Evolutionary conservation across 2,329 filamentous ascomycete genomes (phyloP).

Genomic region (Chrysosphaeria jannelii): DNA sequence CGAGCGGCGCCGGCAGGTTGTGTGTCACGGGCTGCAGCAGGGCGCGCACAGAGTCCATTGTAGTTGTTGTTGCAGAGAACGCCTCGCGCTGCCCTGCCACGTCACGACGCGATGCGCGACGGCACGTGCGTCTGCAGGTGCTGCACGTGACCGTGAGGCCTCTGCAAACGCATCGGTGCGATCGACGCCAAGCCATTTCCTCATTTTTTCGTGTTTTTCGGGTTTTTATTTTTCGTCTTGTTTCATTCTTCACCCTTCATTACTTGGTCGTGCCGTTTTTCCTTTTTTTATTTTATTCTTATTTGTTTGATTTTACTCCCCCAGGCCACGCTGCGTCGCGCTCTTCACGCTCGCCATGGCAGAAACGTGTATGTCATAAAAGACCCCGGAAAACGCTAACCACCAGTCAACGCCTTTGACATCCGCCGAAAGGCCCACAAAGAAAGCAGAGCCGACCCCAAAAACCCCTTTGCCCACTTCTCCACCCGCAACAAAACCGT

Average conservation of each 20-base stretch:
- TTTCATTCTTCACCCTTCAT: too few species aligned
- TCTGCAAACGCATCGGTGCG: too few species aligned
- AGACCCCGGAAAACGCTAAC: background rate
- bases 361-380: background rate
- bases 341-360: background rate
- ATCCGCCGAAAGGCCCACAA: constrained; percentile 15
- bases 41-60: constrained; percentile 33
- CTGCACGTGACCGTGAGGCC: too few species aligned
- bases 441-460: constrained; percentile 9
- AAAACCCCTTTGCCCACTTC: constrained; percentile 1
- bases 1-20: constrained; percentile 43
- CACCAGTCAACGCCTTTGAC: constrained; percentile 16
- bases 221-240: too few species aligned
- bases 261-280: too few species aligned
- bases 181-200: too few species aligned
- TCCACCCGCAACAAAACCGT: too few species aligned
- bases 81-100: too few species aligned
- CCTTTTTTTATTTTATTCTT: background rate
- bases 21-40: constrained; percentile 38
- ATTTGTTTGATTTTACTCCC: background rate
- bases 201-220: too few species aligned
- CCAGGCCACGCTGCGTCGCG: background rate
- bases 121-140: background rate
- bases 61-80: too few species aligned
- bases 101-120: constrained; percentile 9